Conservation (phyloP, 257 asterid genomes). For the Verbascum thapsus region DNA sequence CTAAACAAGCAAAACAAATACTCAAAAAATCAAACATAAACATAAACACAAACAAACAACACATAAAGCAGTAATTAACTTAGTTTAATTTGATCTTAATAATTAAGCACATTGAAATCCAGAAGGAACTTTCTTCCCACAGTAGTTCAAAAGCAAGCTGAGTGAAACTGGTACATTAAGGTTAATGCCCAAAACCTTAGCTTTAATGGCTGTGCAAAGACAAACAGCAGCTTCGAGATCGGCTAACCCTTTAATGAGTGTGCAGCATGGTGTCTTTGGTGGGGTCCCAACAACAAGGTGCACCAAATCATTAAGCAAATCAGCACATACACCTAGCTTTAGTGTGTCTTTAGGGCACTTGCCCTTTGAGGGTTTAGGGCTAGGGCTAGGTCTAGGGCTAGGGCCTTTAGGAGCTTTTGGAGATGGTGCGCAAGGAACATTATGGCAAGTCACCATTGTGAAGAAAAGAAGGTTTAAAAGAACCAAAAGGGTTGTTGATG, state of each 20-base stretch:
- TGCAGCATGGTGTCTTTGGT: conserved; percentile 43
- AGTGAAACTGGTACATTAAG: conserved; percentile 46
- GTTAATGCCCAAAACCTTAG: conserved; percentile 49
- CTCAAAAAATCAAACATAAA: too few relatives aligned
- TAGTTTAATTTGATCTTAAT: too few relatives aligned
- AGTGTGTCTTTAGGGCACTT: conserved; percentile 58
- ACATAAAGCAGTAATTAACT: too few relatives aligned
- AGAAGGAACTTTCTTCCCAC: conserved; percentile 43
- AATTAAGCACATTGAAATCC: conserved; percentile 41
- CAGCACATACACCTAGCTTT: conserved; percentile 47
- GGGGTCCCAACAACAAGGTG: conserved; percentile 39
- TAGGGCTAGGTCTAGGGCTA: too few relatives aligned
- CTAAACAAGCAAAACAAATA: too few relatives aligned
- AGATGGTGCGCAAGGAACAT: too few relatives aligned
- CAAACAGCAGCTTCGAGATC: conserved; percentile 51
- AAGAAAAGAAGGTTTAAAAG: too few relatives aligned
- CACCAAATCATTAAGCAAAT: conserved; percentile 38
- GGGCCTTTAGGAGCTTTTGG: too few relatives aligned
- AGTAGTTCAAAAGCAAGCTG: conserved; percentile 39
- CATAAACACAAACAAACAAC: too few relatives aligned
- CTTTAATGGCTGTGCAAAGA: conserved; percentile 55
- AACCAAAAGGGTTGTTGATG: too few relatives aligned
- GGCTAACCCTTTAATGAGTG: conserved; percentile 39
- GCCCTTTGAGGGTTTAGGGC: too few relatives aligned
- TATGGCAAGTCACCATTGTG: too few relatives aligned